Conservation (phyloP, 1,139 yeast species). For the Geotrichum carabidarum region DNA sequence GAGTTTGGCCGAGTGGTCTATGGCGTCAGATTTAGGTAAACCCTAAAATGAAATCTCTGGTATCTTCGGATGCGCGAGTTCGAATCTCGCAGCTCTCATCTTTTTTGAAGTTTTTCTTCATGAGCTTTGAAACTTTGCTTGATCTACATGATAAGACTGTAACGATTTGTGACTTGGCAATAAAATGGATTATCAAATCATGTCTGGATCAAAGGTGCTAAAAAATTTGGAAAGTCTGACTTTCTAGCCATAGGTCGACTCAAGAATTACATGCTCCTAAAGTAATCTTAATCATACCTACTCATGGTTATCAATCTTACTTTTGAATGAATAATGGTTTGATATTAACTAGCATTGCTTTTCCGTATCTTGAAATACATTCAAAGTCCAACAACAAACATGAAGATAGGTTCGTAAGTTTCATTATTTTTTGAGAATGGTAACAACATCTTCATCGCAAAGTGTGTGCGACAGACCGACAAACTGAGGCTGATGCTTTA, state of each 20-base stretch:
- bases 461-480: slow-evolving; percentile 80
- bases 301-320: too few species aligned
- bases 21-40: slow-evolving; percentile 43
- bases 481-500: slow-evolving; percentile 96
- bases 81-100: slow-evolving; percentile 43
- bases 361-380: neutral
- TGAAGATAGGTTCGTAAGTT: slow-evolving; percentile 1
- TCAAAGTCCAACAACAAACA: neutral
- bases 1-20: slow-evolving; percentile 46
- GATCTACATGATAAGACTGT: too few species aligned
- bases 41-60: slow-evolving; percentile 37
- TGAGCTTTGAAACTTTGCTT: too few species aligned
- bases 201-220: too few species aligned
- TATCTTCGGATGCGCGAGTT: slow-evolving; percentile 45
- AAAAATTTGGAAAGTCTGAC: too few species aligned
- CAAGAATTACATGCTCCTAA: too few species aligned
- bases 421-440: slow-evolving; percentile 70
- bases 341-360: too few species aligned
- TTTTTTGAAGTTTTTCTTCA: slow-evolving; percentile 20
- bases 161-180: too few species aligned
- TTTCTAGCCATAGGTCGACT: too few species aligned
- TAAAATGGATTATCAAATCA: too few species aligned
- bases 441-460: slow-evolving; percentile 95
- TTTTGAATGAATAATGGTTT: too few species aligned
- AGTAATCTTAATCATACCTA: too few species aligned